Evolutionary conservation across 164 flowering plant genomes (phyloP), one percentile per base, ranked within the genome.

Genomic region (Piper betle): DNA sequence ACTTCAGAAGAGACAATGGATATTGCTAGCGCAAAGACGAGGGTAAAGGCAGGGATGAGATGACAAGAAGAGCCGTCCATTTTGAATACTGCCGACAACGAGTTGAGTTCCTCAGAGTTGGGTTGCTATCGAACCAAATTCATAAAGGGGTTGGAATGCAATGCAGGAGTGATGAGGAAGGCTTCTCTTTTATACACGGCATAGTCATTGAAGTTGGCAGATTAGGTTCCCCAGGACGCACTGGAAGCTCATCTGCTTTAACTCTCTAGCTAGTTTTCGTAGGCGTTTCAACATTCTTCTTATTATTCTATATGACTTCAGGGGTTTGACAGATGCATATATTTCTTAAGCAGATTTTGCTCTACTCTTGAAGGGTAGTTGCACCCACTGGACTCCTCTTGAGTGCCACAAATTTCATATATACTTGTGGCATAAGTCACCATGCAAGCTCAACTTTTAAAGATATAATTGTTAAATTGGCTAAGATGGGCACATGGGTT

Each of bases 331-430:
- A 20, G 18, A 53, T n/a, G 9, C 46, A 39, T 37, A 20, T n/a
- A 15, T 58, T 39, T 39, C 39, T 38, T 2, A 20, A 39, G 19
- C 10, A 20, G 38, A 76, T 68, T 64, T 71, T 15, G 81, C 72
- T 78, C 71, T 75, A 74, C 64, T 50, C 66, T 52, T 37, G 37
- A 25, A 48, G 61, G 79, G 87, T 83, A 76, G 87, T 78, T 81
- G 79, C 77, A 83, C 81, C 87, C 80, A 78, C 87, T 83, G 43
- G 77, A 72, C 39, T 43, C 12, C 70, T 59, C 70, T 69, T 57
- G 57, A 62, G 18, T 58, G 58, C 55, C 43, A 56, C 57, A 52
- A 59, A 50, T 69, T 73, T 62, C 57, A 55, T 55, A n/a, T 53
- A 72, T 65, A 69, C 83, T 81, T 81, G 72, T 16, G 54, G 59